phyloP scores from a whole-genome alignment of 768 basidiomycete species.

The Kwoniella shandongensis region DNA sequence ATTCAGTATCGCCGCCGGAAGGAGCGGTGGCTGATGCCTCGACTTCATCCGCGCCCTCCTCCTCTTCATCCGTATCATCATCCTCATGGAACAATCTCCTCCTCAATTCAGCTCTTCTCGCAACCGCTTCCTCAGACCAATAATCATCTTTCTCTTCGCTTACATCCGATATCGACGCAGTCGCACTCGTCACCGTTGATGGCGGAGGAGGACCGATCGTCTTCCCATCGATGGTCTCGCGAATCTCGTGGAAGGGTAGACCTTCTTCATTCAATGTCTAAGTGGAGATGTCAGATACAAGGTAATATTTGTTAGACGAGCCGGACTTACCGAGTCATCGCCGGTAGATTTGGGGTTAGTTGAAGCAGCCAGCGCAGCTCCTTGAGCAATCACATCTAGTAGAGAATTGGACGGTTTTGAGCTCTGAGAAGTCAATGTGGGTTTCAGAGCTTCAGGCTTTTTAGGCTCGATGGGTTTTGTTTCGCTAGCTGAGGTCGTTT shows the following conservation, averaged over 20 bases:
- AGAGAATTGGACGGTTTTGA: neutral
- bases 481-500: too few relatives aligned
- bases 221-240: conserved; percentile 31
- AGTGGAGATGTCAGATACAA: neutral
- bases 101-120: conserved; percentile 23
- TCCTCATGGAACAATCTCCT: conserved; percentile 29
- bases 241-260: conserved; percentile 44
- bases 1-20: neutral
- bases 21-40: neutral
- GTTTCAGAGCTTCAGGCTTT: neutral
- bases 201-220: conserved; percentile 26
- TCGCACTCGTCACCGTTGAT: neutral
- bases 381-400: neutral
- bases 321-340: conserved; percentile 17
- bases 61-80: conserved; percentile 23
- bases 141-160: conserved; percentile 25
- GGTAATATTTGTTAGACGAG: neutral
- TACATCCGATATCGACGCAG: neutral
- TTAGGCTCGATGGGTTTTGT: neutral
- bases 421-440: too few relatives aligned
- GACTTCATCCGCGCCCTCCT: conserved; percentile 4
- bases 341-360: neutral
- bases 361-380: neutral
- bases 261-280: conserved; percentile 43
- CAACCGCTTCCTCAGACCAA: conserved; percentile 31